These are phyloP conservation scores for Sclerotinia sclerotiorum DNA, from an alignment of 2,329 filamentous ascomycete genomes.

Conservation along the genomic window DNA sequence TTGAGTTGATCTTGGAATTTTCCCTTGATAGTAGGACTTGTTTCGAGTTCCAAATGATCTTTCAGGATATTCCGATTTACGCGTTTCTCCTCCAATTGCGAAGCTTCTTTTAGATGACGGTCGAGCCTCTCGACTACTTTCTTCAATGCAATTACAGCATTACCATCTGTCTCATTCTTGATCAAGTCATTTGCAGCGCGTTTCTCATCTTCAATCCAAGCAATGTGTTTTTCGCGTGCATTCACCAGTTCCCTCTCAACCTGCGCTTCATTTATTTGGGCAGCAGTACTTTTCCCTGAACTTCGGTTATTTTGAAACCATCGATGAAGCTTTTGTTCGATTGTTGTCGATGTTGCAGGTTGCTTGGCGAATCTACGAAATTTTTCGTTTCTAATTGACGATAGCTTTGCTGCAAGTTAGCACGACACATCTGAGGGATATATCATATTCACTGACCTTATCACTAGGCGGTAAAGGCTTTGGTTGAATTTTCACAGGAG, in stretches of 20 bases:
- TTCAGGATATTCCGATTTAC: background rate
- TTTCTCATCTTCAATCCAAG: background rate
- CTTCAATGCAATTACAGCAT: background rate
- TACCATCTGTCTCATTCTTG: background rate
- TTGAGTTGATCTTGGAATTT: background rate
- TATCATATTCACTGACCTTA: background rate
- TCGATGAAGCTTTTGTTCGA: background rate
- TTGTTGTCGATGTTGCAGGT: background rate
- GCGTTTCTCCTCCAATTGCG: background rate
- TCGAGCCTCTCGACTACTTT: background rate
- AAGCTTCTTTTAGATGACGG: background rate
- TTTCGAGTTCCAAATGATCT: background rate
- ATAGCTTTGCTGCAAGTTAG: background rate
- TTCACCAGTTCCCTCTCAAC: background rate
- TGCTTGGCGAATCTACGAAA: background rate
- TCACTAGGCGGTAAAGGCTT: background rate
- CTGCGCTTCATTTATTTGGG: background rate
- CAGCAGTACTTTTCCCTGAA: too few relatives aligned
- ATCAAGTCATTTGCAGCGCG: background rate
- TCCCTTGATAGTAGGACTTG: background rate
- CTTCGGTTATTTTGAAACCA: background rate
- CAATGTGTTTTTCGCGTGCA: conserved; percentile 5
- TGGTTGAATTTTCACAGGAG: background rate
- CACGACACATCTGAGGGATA: background rate
- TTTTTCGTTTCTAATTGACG: background rate